Percentiles rank a stretch among this genome's conserved stretches.
phyloP scores from a whole-genome alignment of 768 basidiomycete species.

The Serendipita sp. region DNA sequence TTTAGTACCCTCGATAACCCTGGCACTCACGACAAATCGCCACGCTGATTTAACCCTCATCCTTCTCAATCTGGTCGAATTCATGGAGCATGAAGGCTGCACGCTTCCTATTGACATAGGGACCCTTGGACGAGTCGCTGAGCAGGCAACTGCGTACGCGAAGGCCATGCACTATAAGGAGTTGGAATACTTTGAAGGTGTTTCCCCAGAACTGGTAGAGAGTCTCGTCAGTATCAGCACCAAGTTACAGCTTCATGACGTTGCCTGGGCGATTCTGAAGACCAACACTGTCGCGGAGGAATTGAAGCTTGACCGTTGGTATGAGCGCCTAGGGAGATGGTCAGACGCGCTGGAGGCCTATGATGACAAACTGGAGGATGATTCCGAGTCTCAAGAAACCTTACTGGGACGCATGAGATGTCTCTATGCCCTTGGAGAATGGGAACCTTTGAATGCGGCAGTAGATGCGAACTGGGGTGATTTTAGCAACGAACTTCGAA shows the following conservation, averaged over 20 bases:
- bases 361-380: constrained; percentile 57
- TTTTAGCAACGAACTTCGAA: constrained; percentile 65
- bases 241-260: constrained; percentile 89
- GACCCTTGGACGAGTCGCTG: constrained; percentile 83
- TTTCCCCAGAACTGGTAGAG: constrained; percentile 80
- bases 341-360: constrained; percentile 81
- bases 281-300: constrained; percentile 82
- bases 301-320: constrained; percentile 94
- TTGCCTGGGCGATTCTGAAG: constrained; percentile 59
- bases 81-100: constrained; percentile 99
- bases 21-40: constrained; percentile 41
- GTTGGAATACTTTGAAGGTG: constrained; percentile 86
- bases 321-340: constrained; percentile 90
- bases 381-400: constrained; percentile 59
- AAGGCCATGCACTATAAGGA: constrained; percentile 99
- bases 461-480: constrained; percentile 80
- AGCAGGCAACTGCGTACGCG: constrained; percentile 86
- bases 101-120: constrained; percentile 84
- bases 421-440: constrained; percentile 92
- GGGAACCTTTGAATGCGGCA: constrained; percentile 75
- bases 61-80: constrained; percentile 85
- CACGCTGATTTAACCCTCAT: constrained; percentile 78
- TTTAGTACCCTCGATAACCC: constrained; percentile 76
- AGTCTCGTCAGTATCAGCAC: constrained; percentile 93
- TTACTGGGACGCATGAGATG: constrained; percentile 90